These are phyloP conservation scores for Mycosphaerella arachidis DNA, from an alignment of 2,329 filamentous ascomycete genomes.

Conservation along the genomic window DNA sequence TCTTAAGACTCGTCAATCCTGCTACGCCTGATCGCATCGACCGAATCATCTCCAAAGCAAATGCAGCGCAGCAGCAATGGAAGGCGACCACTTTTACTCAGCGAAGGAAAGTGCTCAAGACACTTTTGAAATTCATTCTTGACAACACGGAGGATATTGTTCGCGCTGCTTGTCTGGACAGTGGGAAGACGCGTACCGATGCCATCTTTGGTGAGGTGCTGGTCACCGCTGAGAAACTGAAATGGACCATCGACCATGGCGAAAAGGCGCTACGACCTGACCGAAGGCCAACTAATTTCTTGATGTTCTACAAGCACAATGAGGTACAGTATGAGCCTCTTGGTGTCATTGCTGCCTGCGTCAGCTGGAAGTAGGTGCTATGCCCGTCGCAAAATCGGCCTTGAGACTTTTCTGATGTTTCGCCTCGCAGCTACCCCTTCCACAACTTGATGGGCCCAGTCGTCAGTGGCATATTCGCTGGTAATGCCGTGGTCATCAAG, in stretches of 20 bases:
- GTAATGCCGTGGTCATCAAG: constrained; percentile 90
- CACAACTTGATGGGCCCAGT: constrained; percentile 92
- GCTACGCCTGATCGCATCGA: constrained; percentile 74
- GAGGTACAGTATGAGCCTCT: constrained; percentile 86
- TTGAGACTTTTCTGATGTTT: constrained; percentile 2
- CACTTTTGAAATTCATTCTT: constrained; percentile 75
- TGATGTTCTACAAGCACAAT: constrained; percentile 95
- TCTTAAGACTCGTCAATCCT: constrained; percentile 74
- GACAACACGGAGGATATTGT: constrained; percentile 87
- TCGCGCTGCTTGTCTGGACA: constrained; percentile 80
- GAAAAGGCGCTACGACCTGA: constrained; percentile 72
- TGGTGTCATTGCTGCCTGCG: constrained; percentile 84
- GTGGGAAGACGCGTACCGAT: constrained; percentile 93
- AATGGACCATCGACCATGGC: constrained; percentile 89
- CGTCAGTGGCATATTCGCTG: constrained; percentile 84
- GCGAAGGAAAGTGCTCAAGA: constrained; percentile 72
- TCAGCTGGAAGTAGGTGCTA: constrained; percentile 82
- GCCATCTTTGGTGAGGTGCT: constrained; percentile 91
- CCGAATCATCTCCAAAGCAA: constrained; percentile 67
- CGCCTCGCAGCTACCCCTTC: constrained; percentile 48
- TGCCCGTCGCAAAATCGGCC: not conserved
- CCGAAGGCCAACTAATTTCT: constrained; percentile 74
- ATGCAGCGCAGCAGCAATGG: constrained; percentile 73
- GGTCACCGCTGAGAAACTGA: constrained; percentile 87
- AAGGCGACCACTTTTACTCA: constrained; percentile 70